Base-by-base conservation (phyloP, 306 rosid species). In the Acacia crassicarpa region DNA sequence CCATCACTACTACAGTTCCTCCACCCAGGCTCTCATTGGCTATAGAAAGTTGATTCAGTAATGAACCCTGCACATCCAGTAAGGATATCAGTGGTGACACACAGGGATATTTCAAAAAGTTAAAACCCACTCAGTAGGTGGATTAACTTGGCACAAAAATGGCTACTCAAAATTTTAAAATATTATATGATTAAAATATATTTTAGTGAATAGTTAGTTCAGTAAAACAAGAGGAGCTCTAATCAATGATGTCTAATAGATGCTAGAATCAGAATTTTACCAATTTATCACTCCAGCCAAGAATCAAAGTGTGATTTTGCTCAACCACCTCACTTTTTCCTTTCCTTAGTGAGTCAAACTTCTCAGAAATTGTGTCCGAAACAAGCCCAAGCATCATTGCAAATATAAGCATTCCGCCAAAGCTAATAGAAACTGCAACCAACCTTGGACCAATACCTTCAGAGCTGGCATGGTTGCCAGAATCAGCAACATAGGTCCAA, bases 351-450 rank as follows among this genome's bases (percentile, higher is more conserved):
- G 98, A 94, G 82, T 94, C 98, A 59, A 94, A 91, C 84, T 92
- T 94, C 88, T 91, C 97, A 27, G 95, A 92, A 81, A 94, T 94
- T 69, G 97, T 85, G 85, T 94, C 98, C 16, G 98, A 92, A 53
- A 94, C 98, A 70, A 94, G 95, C 59, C 98, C 98, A 85, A 92
- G 98, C 98, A 94, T 91, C 97, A 94, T 94, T 75, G 98, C 98
- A 87, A 94, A 94, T 78, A 94, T 89, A 80, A 92, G 95, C 98
- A 94, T 94, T 83, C 98, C 97, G 4, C 97, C 98, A 80, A 94
- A 92, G 89, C 97, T 92, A 83, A 94, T 89, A 48, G 93, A 94
- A 87, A 94, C 90, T 1, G 98, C 94, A 81, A 92, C 98, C 48
- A 94, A 84, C 87, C 92, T 92, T n/a, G 91, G 90, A 25, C 93